phyloP scores from a whole-genome alignment of 2,329 filamentous ascomycete species.

The Phialophora macrospora region DNA sequence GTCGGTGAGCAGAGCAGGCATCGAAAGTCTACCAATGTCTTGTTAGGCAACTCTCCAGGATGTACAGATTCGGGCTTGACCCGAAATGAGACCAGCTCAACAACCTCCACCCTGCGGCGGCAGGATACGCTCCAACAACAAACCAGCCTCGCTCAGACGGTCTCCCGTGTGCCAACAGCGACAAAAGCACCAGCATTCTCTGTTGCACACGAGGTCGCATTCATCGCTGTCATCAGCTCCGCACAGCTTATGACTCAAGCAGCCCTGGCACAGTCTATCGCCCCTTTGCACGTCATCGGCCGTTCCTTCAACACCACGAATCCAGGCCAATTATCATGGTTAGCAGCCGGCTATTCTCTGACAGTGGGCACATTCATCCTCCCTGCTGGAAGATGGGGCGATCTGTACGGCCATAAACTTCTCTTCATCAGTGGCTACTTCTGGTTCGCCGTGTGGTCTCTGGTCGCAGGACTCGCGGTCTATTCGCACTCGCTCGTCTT shows the following conservation, averaged over 20 bases:
- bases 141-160: not conserved
- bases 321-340: conserved; percentile 54
- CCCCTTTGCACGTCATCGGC: conserved; percentile 41
- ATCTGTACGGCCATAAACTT: conserved; percentile 57
- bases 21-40: not conserved
- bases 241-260: conserved; percentile 50
- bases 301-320: not conserved
- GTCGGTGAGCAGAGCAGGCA: not conserved
- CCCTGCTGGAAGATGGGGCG: conserved; percentile 55
- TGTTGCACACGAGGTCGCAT: conserved; percentile 37
- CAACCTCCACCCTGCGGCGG: not conserved
- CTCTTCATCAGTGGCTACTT: conserved; percentile 56
- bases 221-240: conserved; percentile 53
- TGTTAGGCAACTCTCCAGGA: not conserved
- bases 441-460: conserved; percentile 57
- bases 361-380: conserved; percentile 59
- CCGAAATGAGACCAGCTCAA: not conserved
- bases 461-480: conserved; percentile 52
- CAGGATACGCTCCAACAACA: not conserved
- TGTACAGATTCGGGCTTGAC: not conserved
- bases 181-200: not conserved
- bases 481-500: conserved; percentile 46
- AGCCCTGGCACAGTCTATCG: conserved; percentile 45
- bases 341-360: conserved; percentile 55
- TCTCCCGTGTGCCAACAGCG: not conserved